Percentiles rank a stretch among this genome's conserved stretches.
Evolutionary conservation across 352 stramenopile species (phyloP).

Genomic region (Ophiocytium majus): DNA sequence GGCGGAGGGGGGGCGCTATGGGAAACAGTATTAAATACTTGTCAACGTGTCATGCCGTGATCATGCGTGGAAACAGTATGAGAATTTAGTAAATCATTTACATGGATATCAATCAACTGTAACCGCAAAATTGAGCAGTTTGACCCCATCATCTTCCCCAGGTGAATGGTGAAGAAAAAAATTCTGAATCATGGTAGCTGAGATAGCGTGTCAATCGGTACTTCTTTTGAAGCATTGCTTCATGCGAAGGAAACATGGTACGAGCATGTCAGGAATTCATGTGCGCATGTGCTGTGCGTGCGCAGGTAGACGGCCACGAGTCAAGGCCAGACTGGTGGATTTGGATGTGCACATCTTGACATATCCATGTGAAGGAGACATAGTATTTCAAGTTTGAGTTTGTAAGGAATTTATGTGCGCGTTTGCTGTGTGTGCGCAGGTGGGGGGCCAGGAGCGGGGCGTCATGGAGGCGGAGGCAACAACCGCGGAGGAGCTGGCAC

Average conservation of each 20-base stretch:
- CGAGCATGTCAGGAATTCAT: neutral
- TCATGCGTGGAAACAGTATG: too few species aligned
- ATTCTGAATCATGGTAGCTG: neutral
- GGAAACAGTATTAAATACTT: too few species aligned
- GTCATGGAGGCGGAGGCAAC: neutral
- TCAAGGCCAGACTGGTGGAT: neutral
- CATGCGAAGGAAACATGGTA: neutral
- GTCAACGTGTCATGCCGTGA: too few species aligned
- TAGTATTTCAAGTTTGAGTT: too few species aligned
- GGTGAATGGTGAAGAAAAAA: neutral
- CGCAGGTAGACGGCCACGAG: neutral
- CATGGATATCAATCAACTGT: too few species aligned
- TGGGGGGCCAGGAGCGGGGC: neutral
- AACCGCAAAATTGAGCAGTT: too few species aligned
- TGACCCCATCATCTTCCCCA: too few species aligned
- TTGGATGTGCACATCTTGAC: neutral
- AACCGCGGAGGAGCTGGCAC: neutral
- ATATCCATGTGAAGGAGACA: neutral
- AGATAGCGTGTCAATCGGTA: too few species aligned
- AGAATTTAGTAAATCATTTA: too few species aligned
- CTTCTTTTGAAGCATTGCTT: neutral
- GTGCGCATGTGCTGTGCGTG: neutral
- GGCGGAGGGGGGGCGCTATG: too few species aligned
- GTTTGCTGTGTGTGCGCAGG: neutral
- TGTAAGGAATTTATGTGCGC: too few species aligned